A percentile compares a stretch with the other conserved stretches of the same genome.
phyloP scores from a whole-genome alignment of 2,329 filamentous ascomycete genomes.

The Macroventuria anomochaeta region DNA sequence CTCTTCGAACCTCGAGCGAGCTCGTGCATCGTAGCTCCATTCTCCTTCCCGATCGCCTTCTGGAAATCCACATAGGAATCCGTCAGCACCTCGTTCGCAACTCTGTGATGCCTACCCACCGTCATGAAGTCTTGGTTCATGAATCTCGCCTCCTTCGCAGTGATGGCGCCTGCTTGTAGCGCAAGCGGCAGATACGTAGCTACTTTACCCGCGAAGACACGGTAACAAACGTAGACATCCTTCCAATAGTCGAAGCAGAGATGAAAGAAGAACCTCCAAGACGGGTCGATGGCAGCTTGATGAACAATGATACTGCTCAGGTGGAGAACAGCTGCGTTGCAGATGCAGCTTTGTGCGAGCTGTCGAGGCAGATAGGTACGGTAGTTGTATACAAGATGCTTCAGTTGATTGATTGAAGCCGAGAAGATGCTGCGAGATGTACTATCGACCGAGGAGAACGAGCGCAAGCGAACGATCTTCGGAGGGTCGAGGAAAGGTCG shows the following conservation, averaged over 20 bases:
- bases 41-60: not conserved
- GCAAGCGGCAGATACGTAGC: constrained; percentile 4
- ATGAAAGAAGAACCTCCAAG: constrained; percentile 7
- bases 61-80: constrained; percentile 7
- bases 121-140: constrained; percentile 1
- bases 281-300: constrained; percentile 3
- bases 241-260: constrained; percentile 7
- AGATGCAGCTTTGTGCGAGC: not conserved
- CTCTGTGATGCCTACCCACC: not conserved
- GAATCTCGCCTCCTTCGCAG: not conserved
- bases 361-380: not conserved
- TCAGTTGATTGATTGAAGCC: constrained; percentile 9
- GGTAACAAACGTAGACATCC: not conserved
- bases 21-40: constrained; percentile 28
- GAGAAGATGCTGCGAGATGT: constrained; percentile 1
- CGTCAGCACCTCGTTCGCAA: not conserved
- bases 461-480: constrained; percentile 2
- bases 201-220: not conserved
- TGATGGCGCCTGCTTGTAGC: not conserved
- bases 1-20: constrained; percentile 37
- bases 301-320: constrained; percentile 6
- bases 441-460: not conserved
- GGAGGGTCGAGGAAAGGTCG: constrained; percentile 2
- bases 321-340: constrained; percentile 4
- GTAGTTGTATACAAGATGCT: constrained; percentile 7